A percentile compares a stretch with the other conserved stretches of the same genome.
These are phyloP conservation scores for Neltuma alba DNA, from an alignment of 306 rosid species.

Conservation along the genomic window DNA sequence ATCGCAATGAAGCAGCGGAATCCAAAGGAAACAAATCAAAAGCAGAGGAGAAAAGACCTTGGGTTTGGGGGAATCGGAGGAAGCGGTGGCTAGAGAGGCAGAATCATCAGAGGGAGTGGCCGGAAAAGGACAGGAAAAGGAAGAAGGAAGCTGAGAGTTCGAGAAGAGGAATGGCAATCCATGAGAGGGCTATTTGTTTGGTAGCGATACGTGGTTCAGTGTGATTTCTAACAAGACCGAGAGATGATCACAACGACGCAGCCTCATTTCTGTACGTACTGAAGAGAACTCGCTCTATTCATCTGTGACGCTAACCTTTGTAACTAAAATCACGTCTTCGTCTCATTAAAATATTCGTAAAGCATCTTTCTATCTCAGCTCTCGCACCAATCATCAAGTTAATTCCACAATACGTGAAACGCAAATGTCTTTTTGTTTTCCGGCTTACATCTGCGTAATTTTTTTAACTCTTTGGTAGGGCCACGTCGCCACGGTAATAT, in stretches of 20 bases:
- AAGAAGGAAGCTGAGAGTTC: constrained; percentile 37
- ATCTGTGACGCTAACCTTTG: background rate
- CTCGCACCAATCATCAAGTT: background rate
- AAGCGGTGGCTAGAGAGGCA: constrained; percentile 38
- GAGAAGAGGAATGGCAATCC: constrained; percentile 50
- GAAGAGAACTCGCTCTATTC: too few relatives aligned
- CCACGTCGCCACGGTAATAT: background rate
- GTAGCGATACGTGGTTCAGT: constrained; percentile 29
- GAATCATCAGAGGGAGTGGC: constrained; percentile 40
- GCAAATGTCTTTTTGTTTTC: background rate
- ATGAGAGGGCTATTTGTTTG: constrained; percentile 40
- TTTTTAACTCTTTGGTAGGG: background rate
- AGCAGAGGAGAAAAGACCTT: constrained; percentile 45
- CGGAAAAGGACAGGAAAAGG: constrained; percentile 29
- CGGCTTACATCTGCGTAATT: background rate
- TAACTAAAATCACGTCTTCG: background rate
- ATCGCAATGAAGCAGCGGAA: background rate
- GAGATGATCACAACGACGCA: background rate
- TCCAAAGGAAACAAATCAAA: background rate
- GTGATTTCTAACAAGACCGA: constrained; percentile 2
- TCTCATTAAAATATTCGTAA: background rate
- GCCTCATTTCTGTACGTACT: background rate
- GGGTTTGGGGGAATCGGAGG: constrained; percentile 21
- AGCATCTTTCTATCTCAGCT: background rate
- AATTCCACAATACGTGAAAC: background rate